Evolutionary conservation across 108 stramenopile genomes (phyloP), one percentile per base, ranked within the genome.

Genomic region (Parietichytrium sp.): DNA sequence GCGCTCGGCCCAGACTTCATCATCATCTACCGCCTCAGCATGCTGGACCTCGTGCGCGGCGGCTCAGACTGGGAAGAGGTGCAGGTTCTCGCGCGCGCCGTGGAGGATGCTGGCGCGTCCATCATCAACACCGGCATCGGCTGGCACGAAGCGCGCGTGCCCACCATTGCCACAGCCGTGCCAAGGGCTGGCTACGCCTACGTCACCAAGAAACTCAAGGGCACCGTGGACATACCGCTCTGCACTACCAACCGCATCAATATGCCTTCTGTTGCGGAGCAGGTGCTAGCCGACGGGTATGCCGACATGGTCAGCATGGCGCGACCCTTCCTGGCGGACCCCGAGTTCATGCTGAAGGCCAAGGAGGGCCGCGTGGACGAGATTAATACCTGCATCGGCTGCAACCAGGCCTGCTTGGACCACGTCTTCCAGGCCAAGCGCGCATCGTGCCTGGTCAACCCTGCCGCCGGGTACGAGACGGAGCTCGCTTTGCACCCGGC

Each of bases 101-200:
- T 98, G 50, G 93, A 96, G 83, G 90, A 89, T 52, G 95, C 96
- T 15, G 98, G 98, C 16, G 95, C 88, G 15, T 93, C 91, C 47
- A 96, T 98, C 80, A 91, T 98, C 83, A 98, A 98, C 90, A 98
- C 96, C 20, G 98, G 98, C 31, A 98, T 98, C 84, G 98, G 98
- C 45, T 98, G 98, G 98, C 98, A 98, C 84, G 96, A 98, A 86
- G 95, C 98, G 42, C 89, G 98, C 29, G 91, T 98, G 38, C 98
- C 98, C 25, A 98, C 98, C 23, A 98, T 98, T 85, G 93, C 96
- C 29, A 97, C 98, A 4, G 88, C 89, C 54, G 98, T 98, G 3
- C 98, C 98, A 10, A 91, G 98, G 0, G 98, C 92, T 2, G 96
- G 93, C 20, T 98, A 94, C 89, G 86, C 93, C 26, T 96, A 92